Conservation (phyloP, 1,139 yeast genomes). For the Candida glucosophila region DNA sequence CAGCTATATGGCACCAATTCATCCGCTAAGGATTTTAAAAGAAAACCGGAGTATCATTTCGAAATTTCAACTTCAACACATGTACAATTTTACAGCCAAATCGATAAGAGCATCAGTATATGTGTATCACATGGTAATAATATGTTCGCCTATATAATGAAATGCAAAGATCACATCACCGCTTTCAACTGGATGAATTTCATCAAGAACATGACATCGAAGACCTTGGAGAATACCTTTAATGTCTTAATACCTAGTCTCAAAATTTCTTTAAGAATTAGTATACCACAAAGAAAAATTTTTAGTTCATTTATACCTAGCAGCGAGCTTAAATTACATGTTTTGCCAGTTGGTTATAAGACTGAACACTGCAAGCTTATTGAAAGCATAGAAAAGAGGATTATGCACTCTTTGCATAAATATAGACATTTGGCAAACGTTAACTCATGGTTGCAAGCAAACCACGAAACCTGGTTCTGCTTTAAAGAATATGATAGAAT, state of each 20-base stretch:
- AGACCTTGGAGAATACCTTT: constrained; percentile 16
- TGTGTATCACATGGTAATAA: constrained; percentile 24
- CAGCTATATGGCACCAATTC: constrained; percentile 49
- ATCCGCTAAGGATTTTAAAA: constrained; percentile 5
- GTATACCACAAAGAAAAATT: constrained; percentile 18
- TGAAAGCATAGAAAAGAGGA: constrained; percentile 20
- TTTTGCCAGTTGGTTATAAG: constrained; percentile 23
- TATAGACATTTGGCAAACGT: constrained; percentile 6
- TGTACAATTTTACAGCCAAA: constrained; percentile 50
- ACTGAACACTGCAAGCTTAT: constrained; percentile 23
- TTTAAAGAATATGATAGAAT: constrained; percentile 62
- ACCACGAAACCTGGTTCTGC: constrained; percentile 40
- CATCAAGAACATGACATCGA: constrained; percentile 35
- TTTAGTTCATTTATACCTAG: constrained; percentile 1
- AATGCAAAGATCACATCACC: constrained; percentile 42
- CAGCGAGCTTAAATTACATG: constrained; percentile 7
- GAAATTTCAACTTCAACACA: constrained; percentile 12
- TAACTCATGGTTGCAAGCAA: constrained; percentile 11
- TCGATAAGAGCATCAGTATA: constrained; percentile 63
- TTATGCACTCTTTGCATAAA: constrained; percentile 10
- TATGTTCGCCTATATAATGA: constrained; percentile 41
- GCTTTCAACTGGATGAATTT: constrained; percentile 60
- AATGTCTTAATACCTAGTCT: constrained; percentile 45
- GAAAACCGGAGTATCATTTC: constrained; percentile 17
- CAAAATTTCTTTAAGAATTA: constrained; percentile 34